These are phyloP conservation scores for Aspergillus leporis DNA, from an alignment of 495 filamentous ascomycete genomes.

Conservation along the genomic window DNA sequence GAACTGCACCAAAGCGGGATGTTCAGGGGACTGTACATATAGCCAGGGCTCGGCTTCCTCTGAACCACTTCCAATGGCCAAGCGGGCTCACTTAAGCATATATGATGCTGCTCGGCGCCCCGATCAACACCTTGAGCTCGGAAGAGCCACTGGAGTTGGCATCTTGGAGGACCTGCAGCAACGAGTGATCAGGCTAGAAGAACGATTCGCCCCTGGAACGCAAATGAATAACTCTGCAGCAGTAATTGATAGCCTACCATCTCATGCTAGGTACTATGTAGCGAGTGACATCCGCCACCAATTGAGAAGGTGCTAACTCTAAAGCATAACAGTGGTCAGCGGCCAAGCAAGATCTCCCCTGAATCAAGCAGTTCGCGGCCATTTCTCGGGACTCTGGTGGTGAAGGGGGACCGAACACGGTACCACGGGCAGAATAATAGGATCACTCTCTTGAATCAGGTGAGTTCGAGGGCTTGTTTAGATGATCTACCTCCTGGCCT, in stretches of 20 bases:
- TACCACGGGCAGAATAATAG: conserved; percentile 30
- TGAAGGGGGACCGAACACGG: conserved; percentile 27
- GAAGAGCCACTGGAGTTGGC: conserved; percentile 10
- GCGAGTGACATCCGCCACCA: neutral
- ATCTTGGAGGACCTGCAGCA: conserved; percentile 31
- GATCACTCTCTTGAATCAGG: conserved; percentile 26
- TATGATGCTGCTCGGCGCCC: conserved; percentile 1
- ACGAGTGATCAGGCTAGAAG: conserved; percentile 24
- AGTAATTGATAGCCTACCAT: neutral
- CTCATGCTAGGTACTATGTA: neutral
- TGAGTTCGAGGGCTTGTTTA: neutral
- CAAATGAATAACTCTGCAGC: neutral
- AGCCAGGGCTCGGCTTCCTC: conserved; percentile 11
- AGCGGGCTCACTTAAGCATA: conserved; percentile 12
- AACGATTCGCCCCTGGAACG: conserved; percentile 16
- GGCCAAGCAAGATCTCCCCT: neutral
- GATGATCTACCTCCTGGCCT: neutral
- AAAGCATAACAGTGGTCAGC: too few species aligned
- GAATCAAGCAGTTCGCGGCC: neutral
- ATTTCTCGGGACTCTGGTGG: conserved; percentile 23
- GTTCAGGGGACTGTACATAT: conserved; percentile 21
- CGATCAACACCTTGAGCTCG: neutral
- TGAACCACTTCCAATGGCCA: conserved; percentile 15
- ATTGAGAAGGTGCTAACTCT: neutral
- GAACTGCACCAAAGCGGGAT: conserved; percentile 29